Base-by-base conservation (phyloP, 495 filamentous ascomycete genomes). In the Xylaria flabelliformis region DNA sequence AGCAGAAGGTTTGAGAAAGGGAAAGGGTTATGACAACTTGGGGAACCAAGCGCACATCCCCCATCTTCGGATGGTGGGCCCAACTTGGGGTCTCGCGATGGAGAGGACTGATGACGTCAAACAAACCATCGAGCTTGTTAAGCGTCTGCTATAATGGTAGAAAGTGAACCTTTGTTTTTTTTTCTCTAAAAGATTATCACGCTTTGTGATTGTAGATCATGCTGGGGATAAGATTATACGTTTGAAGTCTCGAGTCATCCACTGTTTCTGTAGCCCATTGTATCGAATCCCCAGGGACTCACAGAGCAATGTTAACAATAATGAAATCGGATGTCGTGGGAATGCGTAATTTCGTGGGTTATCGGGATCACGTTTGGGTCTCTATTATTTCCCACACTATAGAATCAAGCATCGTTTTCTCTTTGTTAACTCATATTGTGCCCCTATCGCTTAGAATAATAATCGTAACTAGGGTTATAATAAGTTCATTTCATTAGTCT, bases 31-130 rank as follows among this genome's bases (percentile, higher is more conserved):
- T 7, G 50, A 13, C 3, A 10, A 24, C 50, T 53, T 21, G 21
- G 12, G 21, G 1, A 26, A 26, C 32, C 19, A 13, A 10, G 19
- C 9, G 19, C 12, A 9, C 32, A 9, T 3, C 3, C 44, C 13
- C 34, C 46, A 32, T 21, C 29, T 36, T 19, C 50, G 21, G 8
- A 10, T 34, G 2, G 50, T 39, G 39, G 66, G 15, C 41, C 39
- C 51, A 21, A 32, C 53, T 8, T 69, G 66, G 66, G 53, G 56
- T 59, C 8, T 44, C 24, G 66, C 66, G n/a, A 32, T 69, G 66
- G n/a, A 26, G 51, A 56, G 53, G 53, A 69, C 66, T 9, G 41
- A 32, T 44, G n/a, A 29, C n/a, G 24, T 69, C 24, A 24, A 53
- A 21, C 50, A 26, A 9, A 59, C 66, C 24, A 69, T 69, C 29